Evolutionary conservation across 768 basidiomycete species (phyloP).

Genomic region (Mycena chlorophos): DNA sequence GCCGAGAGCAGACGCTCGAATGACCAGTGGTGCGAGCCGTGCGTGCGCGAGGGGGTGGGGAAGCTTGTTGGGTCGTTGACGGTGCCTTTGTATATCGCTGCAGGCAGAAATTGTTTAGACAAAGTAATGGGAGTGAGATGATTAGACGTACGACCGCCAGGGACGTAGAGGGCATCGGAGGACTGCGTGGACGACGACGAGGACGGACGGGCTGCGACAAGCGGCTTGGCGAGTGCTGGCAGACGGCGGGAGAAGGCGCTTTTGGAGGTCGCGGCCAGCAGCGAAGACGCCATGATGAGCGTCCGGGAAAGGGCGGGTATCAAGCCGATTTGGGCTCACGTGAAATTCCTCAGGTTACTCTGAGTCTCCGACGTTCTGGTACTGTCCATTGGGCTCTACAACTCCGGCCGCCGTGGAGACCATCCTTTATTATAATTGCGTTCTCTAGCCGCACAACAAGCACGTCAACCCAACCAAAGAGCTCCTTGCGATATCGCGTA

Average conservation of each 20-base stretch:
- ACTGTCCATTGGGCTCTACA: too few species aligned
- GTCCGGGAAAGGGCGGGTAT: not conserved
- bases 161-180: constrained; percentile 46
- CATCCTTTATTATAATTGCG: too few species aligned
- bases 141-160: constrained; percentile 62
- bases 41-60: constrained; percentile 74
- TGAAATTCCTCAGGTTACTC: too few species aligned
- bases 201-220: not conserved
- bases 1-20: constrained; percentile 94
- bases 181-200: constrained; percentile 14
- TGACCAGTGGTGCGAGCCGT: constrained; percentile 90
- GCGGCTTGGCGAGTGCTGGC: constrained; percentile 8
- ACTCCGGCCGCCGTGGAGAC: too few species aligned
- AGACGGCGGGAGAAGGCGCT: constrained; percentile 14
- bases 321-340: too few species aligned
- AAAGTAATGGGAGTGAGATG: constrained; percentile 19
- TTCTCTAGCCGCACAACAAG: too few species aligned
- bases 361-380: too few species aligned
- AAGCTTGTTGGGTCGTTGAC: constrained; percentile 95
- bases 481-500: too few species aligned
- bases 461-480: too few species aligned
- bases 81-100: constrained; percentile 86
- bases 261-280: constrained; percentile 19
- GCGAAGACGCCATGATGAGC: constrained; percentile 12
- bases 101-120: not conserved